Conservation (phyloP, 1,139 yeast species). For the Yamadazyma triangularis region DNA sequence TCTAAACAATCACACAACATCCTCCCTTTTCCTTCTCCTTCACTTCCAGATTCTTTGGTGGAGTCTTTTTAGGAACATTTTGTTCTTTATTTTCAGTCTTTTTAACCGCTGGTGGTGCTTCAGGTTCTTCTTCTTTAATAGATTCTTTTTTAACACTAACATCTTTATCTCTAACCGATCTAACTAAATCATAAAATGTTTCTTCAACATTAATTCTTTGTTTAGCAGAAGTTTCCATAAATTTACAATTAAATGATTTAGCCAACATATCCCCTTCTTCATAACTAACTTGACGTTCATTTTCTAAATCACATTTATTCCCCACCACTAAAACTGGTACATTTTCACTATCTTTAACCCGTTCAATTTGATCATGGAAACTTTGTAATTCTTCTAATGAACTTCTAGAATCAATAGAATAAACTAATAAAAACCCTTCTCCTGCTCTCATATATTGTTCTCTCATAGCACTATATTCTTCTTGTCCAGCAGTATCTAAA, state of each 20-base stretch:
- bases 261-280: conserved; percentile 83
- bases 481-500: conserved; percentile 97
- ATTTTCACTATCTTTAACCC: conserved; percentile 75
- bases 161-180: conserved; percentile 42
- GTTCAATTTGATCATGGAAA: conserved; percentile 76
- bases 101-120: conserved; percentile 4
- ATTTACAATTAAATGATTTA: conserved; percentile 68
- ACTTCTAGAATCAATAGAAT: conserved; percentile 74
- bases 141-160: conserved; percentile 3
- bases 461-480: conserved; percentile 93
- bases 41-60: conserved; percentile 12
- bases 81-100: conserved; percentile 2
- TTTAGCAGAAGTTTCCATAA: conserved; percentile 91
- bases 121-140: conserved; percentile 5
- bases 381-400: conserved; percentile 75
- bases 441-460: conserved; percentile 94
- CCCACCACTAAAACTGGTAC: conserved; percentile 77
- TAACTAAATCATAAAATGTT: conserved; percentile 74
- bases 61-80: conserved; percentile 11
- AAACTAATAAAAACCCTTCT: conserved; percentile 82
- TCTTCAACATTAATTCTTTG: conserved; percentile 92
- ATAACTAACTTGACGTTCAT: conserved; percentile 75
- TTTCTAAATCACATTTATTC: conserved; percentile 55
- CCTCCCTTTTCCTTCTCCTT: conserved; percentile 38
- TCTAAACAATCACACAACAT: conserved; percentile 42